Evolutionary conservation across 306 rosid genomes (phyloP), one percentile per base, ranked within the genome.

Genomic region (Sophora flavescens): DNA sequence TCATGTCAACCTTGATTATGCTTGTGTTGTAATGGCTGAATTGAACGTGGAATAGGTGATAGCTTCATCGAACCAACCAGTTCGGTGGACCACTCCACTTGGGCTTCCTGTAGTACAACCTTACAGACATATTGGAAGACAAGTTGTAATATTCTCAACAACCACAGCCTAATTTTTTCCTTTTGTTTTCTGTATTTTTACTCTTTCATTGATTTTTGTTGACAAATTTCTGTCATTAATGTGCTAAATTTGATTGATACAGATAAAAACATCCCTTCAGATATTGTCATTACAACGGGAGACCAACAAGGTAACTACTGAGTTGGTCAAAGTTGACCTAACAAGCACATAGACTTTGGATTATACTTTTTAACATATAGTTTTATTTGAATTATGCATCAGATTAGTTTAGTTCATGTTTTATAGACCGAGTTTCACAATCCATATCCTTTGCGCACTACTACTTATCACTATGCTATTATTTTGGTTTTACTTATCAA

Each of bases 71-170:
- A 95, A 95, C 83, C 91, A 95, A 68, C 82, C 97, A 62, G 99
- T 92, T 51, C 85, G 77, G 48, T 95, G 99, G 97, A 75, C 60
- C 75, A 92, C 97, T 64, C 99, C 99, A 39, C 96, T 95, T 60
- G 99, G 99, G 68, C 97, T 95, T 77, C 97, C 97, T 9, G 97
- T 95, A 71, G 91, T 95, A 35, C 99, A 95, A 77, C 99, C 99
- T 16, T 95, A 95, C 82, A 81, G 93, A 76, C 89, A 89, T 36
- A 0, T 84, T 33, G 97, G 96, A 85, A 84, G 96, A 71, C 96
- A 95, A 76, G 89, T 87, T 51, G 99, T 95, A 95, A 89, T 74
- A 75, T 80, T 86, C 86, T 63, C 13, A 41, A 22, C 57, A 74
- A 52, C 57, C 63, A 66, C 42, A 6, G 63, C 77, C 78, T 45